A percentile compares a stretch with the other conserved stretches of the same genome.
Conservation (phyloP, 805 yeast species). For the Wickerhamomyces silvicola region DNA sequence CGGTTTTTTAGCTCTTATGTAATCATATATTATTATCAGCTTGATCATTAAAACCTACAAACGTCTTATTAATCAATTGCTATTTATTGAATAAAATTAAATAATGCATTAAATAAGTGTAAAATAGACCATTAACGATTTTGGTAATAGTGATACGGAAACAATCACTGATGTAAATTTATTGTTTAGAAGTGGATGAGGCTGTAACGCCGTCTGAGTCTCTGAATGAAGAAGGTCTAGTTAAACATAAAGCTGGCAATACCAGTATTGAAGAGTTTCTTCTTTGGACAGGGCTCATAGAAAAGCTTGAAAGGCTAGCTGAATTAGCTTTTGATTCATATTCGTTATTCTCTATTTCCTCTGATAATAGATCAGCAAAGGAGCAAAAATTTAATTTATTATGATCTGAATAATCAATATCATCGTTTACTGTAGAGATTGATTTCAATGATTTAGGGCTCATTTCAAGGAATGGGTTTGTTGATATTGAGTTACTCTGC, state of each 20-base stretch:
- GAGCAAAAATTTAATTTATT: conserved; percentile 20
- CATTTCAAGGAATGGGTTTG: neutral
- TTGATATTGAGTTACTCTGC: neutral
- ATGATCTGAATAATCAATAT: conserved; percentile 18
- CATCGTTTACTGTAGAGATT: conserved; percentile 1
- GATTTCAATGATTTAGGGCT: neutral
- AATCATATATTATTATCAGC: too few relatives aligned
- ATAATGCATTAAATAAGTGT: too few relatives aligned
- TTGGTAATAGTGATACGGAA: too few relatives aligned
- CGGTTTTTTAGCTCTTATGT: too few relatives aligned
- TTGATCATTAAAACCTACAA: too few relatives aligned
- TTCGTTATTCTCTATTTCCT: conserved; percentile 10
- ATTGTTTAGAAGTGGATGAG: too few relatives aligned
- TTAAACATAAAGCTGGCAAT: conserved; percentile 4
- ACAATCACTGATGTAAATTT: neutral
- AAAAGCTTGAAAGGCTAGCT: neutral
- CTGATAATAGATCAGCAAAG: conserved; percentile 19
- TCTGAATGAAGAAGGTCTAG: neutral
- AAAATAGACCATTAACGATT: too few relatives aligned
- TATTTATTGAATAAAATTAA: too few relatives aligned
- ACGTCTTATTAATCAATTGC: too few relatives aligned
- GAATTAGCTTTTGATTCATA: neutral
- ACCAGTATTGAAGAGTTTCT: conserved; percentile 8
- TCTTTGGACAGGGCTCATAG: conserved; percentile 8
- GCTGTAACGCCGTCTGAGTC: too few relatives aligned